These are phyloP conservation scores for Lactarius pseudohatsudake DNA, from an alignment of 768 basidiomycete species.

Conservation along the genomic window DNA sequence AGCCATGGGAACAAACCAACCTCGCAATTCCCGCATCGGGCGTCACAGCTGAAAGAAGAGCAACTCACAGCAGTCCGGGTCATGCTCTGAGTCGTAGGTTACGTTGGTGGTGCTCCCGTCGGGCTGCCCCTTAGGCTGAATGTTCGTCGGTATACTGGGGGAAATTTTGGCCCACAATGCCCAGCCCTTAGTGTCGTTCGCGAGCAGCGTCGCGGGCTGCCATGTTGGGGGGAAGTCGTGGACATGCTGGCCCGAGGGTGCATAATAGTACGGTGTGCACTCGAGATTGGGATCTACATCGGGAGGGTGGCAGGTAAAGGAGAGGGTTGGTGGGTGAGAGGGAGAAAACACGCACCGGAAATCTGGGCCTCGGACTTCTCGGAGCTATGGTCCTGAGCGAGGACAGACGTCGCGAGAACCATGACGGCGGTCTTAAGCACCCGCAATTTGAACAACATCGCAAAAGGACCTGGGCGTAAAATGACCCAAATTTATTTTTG, in stretches of 20 bases:
- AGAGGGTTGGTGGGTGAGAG: neutral
- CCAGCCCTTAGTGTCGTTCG: constrained; percentile 23
- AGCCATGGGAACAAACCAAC: neutral
- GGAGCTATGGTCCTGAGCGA: constrained; percentile 19
- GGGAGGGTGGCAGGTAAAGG: neutral
- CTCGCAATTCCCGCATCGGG: neutral
- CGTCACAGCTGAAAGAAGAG: neutral
- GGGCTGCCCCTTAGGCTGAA: constrained; percentile 39
- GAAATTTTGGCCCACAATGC: constrained; percentile 46
- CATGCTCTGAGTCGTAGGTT: constrained; percentile 24
- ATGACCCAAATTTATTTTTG: neutral
- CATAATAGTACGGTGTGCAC: constrained; percentile 20
- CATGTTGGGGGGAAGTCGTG: constrained; percentile 10
- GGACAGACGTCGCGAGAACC: constrained; percentile 12
- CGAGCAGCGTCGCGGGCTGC: constrained; percentile 12
- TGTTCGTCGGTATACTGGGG: constrained; percentile 45
- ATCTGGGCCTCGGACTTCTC: constrained; percentile 26
- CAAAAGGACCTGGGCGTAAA: neutral
- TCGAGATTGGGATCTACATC: constrained; percentile 11
- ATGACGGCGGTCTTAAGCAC: neutral
- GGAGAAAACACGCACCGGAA: constrained; percentile 4
- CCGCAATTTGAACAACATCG: constrained; percentile 7
- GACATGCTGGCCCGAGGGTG: constrained; percentile 1
- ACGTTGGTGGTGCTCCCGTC: constrained; percentile 9
- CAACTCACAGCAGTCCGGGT: constrained; percentile 28